These are phyloP conservation scores for Fragilariopsis cylindrus DNA, from an alignment of 108 stramenopile species.

Conservation along the genomic window DNA sequence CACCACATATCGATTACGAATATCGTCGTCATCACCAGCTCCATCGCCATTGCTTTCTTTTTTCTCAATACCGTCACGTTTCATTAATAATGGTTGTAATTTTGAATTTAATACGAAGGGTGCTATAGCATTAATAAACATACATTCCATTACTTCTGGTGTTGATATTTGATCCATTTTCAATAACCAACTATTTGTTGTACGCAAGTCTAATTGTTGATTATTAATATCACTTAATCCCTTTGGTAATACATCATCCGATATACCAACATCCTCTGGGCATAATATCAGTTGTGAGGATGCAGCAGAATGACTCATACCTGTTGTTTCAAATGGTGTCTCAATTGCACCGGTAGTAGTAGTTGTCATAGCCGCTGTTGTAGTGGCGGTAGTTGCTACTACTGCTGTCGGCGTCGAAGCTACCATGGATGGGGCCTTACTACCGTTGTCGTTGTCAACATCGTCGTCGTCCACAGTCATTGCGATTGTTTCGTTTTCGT, in stretches of 20 bases:
- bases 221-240: slow-evolving; percentile 87
- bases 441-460: background rate
- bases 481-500: background rate
- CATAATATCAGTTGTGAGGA: slow-evolving; percentile 82
- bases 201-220: slow-evolving; percentile 86
- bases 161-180: slow-evolving; percentile 89
- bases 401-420: background rate
- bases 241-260: slow-evolving; percentile 62
- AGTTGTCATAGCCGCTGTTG: slow-evolving; percentile 8
- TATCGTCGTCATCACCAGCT: slow-evolving; percentile 40
- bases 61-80: background rate
- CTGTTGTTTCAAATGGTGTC: slow-evolving; percentile 71
- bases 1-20: slow-evolving; percentile 71
- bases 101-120: slow-evolving; percentile 89
- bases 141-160: slow-evolving; percentile 88
- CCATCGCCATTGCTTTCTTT: slow-evolving; percentile 4
- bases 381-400: slow-evolving; percentile 13
- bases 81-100: slow-evolving; percentile 78
- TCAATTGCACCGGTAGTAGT: slow-evolving; percentile 5
- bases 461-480: background rate
- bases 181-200: slow-evolving; percentile 84
- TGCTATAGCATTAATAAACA: slow-evolving; percentile 91
- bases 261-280: slow-evolving; percentile 85
- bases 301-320: slow-evolving; percentile 79
- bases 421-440: background rate